Base-by-base conservation (phyloP, 495 filamentous ascomycete species). In the Penicillium coffeae region DNA sequence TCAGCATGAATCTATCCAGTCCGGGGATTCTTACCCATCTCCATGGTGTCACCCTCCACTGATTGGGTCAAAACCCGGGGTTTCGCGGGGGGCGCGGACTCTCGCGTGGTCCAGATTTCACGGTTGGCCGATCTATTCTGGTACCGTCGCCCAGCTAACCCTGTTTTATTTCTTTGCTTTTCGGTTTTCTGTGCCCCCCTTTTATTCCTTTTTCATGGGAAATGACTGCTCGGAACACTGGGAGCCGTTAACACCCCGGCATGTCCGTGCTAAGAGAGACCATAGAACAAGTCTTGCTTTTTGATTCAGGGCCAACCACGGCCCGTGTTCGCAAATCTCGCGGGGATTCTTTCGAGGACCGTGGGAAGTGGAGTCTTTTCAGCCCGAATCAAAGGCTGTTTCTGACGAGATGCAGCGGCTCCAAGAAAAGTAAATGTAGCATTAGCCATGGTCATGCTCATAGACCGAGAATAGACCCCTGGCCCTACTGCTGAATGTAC, bases 71-170 rank as follows among this genome's bases (percentile, higher is more conserved):
- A 21, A 30, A 30, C 25, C 25, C 25, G 25, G 25, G 25, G 25
- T 30, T 30, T 30, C 25, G 25, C 25, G 25, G 25, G 25, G 25
- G 25, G 25, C n/a, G n/a, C 41, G 32, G 40, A 10, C 10, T 16
- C 35, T 57, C 54, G 54, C 54, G 47, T 57, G 46, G 54, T 38
- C 45, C 45, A 16, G 42, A 44, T 22, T 30, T 36, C 32, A 15
- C 16, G 40, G 13, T 10, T 45, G 4, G 33, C 13, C 20, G 14
- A 3, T 32, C 30, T 21, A 32, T 21, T 30, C 43, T 30, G 25
- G 32, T 10, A 30, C 25, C 25, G 4, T 30, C 25, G 10, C 4
- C 25, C 25, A 30, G 25, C 5, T 4, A 30, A 5, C 25, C 25
- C 25, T 30, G 25, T 30, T 30, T 30, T 30, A 5, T 30, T 30